A percentile compares a stretch with the other conserved stretches of the same genome.
These are phyloP conservation scores for Boletus subcaerulescens DNA, from an alignment of 768 basidiomycete species.

Conservation along the genomic window DNA sequence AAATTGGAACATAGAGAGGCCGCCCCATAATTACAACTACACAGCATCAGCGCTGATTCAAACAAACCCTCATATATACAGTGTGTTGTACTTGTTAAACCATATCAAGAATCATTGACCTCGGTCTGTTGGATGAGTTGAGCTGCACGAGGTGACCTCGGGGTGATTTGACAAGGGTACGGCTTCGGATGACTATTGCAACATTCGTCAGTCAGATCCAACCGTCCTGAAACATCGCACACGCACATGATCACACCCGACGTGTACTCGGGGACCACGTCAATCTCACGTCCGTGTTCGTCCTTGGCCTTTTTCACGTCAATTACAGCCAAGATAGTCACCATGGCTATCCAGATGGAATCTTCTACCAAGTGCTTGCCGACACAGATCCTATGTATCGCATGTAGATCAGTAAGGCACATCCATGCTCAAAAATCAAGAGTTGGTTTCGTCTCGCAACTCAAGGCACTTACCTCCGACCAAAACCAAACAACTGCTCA, in stretches of 20 bases:
- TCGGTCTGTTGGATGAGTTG: slow-evolving; percentile 16
- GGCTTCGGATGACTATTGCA: slow-evolving; percentile 12
- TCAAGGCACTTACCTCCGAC: slow-evolving; percentile 15
- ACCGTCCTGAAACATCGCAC: not conserved
- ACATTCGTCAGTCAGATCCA: not conserved
- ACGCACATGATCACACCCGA: slow-evolving; percentile 27
- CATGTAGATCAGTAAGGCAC: no score
- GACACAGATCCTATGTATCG: slow-evolving; percentile 29
- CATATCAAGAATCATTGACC: not conserved
- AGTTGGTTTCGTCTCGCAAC: not conserved
- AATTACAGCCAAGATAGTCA: slow-evolving; percentile 34
- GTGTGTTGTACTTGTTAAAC: no score
- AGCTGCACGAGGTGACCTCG: slow-evolving; percentile 9
- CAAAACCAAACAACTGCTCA: slow-evolving; percentile 22
- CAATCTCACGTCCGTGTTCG: slow-evolving; percentile 22
- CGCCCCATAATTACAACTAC: not conserved
- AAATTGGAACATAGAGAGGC: no score
- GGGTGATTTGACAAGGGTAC: slow-evolving; percentile 20
- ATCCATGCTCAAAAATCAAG: no score
- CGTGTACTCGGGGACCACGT: slow-evolving; percentile 17
- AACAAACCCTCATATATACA: no score
- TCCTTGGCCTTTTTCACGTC: slow-evolving; percentile 30
- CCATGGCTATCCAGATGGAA: slow-evolving; percentile 37
- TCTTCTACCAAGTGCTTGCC: slow-evolving; percentile 43
- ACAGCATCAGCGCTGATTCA: not conserved